Conservation (phyloP, 768 basidiomycete genomes). For the Hygrocybe punicea region DNA sequence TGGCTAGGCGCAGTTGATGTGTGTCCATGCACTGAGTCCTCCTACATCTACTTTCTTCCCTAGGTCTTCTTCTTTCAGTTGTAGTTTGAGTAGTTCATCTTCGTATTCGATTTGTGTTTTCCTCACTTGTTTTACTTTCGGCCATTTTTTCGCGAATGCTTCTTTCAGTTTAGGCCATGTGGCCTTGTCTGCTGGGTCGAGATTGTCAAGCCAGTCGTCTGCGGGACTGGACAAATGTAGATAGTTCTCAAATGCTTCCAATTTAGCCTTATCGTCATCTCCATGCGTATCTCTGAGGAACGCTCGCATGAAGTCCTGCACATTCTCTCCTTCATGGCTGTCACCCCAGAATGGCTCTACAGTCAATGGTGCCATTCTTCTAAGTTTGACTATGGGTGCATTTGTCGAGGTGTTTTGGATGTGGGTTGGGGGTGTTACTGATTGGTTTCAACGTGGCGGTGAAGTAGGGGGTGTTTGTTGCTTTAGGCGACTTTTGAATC, state of each 20-base stretch:
- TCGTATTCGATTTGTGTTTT: not conserved
- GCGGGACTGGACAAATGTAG: not conserved
- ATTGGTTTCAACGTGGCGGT: no score
- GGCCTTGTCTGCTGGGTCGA: not conserved
- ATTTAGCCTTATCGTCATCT: not conserved
- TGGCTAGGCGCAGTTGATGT: not conserved
- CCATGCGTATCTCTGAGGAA: not conserved
- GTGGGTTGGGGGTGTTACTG: no score
- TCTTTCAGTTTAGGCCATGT: not conserved
- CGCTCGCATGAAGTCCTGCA: not conserved
- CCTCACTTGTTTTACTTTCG: not conserved
- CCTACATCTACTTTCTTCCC: not conserved
- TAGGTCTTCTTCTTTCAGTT: not conserved
- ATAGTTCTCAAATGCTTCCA: not conserved
- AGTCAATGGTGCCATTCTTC: no score
- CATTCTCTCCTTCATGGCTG: not conserved
- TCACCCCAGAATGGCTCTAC: not conserved
- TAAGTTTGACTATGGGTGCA: no score
- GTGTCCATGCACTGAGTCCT: not conserved
- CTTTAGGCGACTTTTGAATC: no score
- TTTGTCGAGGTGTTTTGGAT: no score
- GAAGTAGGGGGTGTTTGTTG: no score
- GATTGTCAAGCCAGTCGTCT: not conserved
- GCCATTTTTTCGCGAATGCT: not conserved
- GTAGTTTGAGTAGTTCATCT: not conserved